Percentiles rank a stretch among this genome's conserved stretches.
Conservation (phyloP, 352 stramenopile species). For the Phytophthora cryptogea region DNA sequence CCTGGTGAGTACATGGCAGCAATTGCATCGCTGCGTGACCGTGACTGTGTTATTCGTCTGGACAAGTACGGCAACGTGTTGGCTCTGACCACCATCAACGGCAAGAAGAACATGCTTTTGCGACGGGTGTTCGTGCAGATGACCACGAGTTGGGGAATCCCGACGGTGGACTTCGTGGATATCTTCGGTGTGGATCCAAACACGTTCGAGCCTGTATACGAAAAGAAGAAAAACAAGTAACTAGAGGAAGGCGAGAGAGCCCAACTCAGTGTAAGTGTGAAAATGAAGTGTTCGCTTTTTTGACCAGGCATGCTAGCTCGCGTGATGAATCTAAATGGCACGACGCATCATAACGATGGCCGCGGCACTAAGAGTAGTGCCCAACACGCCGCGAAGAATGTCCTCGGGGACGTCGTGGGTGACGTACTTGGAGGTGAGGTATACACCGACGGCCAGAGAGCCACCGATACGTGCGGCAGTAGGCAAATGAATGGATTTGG, state of each 20-base stretch:
- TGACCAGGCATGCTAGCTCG: slow-evolving; percentile 11
- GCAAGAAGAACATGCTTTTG: slow-evolving; percentile 64
- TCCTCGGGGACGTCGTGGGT: slow-evolving; percentile 81
- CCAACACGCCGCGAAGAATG: slow-evolving; percentile 71
- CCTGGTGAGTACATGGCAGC: slow-evolving; percentile 45
- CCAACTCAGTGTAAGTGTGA: slow-evolving; percentile 22
- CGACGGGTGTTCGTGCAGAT: slow-evolving; percentile 85
- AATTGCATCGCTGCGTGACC: slow-evolving; percentile 75
- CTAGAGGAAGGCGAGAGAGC: slow-evolving; percentile 27
- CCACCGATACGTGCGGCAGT: slow-evolving; percentile 70
- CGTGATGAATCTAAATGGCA: slow-evolving; percentile 47
- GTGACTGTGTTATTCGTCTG: slow-evolving; percentile 59
- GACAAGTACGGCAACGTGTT: slow-evolving; percentile 63
- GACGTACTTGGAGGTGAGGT: slow-evolving; percentile 84
- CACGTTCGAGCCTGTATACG: slow-evolving; percentile 69
- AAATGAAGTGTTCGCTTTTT: slow-evolving; percentile 29
- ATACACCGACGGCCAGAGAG: slow-evolving; percentile 64
- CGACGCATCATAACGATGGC: slow-evolving; percentile 84
- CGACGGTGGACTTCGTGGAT: slow-evolving; percentile 82
- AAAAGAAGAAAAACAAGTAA: slow-evolving; percentile 87
- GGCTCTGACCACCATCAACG: slow-evolving; percentile 72
- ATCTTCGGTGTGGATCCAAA: slow-evolving; percentile 76
- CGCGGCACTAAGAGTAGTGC: slow-evolving; percentile 65
- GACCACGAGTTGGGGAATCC: slow-evolving; percentile 82
- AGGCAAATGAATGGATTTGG: slow-evolving; percentile 79